phyloP scores from a whole-genome alignment of 2,329 filamentous ascomycete species.

The Colletotrichum filicis region DNA sequence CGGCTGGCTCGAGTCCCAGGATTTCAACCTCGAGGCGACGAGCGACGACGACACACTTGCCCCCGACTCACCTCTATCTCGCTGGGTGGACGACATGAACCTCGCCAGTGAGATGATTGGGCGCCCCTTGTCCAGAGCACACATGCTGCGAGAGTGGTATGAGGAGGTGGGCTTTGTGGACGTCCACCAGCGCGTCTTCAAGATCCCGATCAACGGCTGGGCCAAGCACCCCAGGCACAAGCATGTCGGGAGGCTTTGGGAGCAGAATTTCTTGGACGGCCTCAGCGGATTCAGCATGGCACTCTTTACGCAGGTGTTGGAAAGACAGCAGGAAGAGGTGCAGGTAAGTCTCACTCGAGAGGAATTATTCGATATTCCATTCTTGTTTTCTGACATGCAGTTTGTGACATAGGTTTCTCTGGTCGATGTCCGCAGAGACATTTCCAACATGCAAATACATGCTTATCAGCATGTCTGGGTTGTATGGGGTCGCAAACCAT shows the following conservation, averaged over 20 bases:
- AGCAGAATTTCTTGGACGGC: constrained; percentile 53
- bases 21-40: constrained; percentile 49
- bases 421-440: constrained; percentile 59
- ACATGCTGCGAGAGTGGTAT: constrained; percentile 49
- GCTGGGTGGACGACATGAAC: constrained; percentile 54
- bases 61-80: constrained; percentile 48
- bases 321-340: constrained; percentile 56
- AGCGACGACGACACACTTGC: constrained; percentile 59
- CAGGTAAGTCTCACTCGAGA: constrained; percentile 49
- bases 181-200: constrained; percentile 62
- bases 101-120: constrained; percentile 49
- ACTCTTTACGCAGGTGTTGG: constrained; percentile 53
- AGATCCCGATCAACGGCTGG: constrained; percentile 66
- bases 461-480: constrained; percentile 61
- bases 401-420: constrained; percentile 52
- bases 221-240: constrained; percentile 56
- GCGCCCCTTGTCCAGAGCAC: constrained; percentile 50
- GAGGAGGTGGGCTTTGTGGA: constrained; percentile 65
- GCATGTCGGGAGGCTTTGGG: constrained; percentile 57
- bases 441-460: constrained; percentile 59
- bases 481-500: constrained; percentile 63
- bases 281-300: constrained; percentile 57
- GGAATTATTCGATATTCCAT: too few relatives aligned
- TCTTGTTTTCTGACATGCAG: too few relatives aligned
- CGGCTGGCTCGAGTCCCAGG: constrained; percentile 66